A percentile compares a stretch with the other conserved stretches of the same genome.
Conservation (phyloP, 345 rosid genomes). For the Camelina hispida region DNA sequence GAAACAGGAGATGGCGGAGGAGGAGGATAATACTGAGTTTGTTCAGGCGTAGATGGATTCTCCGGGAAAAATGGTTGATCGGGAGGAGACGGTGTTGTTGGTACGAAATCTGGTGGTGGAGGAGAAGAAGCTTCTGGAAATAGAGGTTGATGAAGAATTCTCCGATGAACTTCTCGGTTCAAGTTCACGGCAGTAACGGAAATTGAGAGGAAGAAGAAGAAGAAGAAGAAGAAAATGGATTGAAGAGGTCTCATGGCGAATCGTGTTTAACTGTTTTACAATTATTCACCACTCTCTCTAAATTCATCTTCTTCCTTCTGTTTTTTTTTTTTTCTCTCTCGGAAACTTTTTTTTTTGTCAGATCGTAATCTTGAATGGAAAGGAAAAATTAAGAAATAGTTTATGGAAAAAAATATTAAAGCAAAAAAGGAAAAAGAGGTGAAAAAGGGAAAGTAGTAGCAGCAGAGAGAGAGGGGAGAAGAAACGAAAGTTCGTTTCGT, state of each 20-base stretch:
- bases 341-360: neutral
- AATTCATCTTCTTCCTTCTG: slow-evolving; percentile 55
- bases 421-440: neutral
- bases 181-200: slow-evolving; percentile 17
- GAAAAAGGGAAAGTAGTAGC: slow-evolving; percentile 30
- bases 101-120: slow-evolving; percentile 53
- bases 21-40: slow-evolving; percentile 53
- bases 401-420: neutral
- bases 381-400: slow-evolving; percentile 27
- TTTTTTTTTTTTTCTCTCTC: neutral
- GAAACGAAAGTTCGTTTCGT: slow-evolving; percentile 63
- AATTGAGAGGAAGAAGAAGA: slow-evolving; percentile 23
- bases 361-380: slow-evolving; percentile 32
- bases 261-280: slow-evolving; percentile 44
- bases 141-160: slow-evolving; percentile 90
- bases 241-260: slow-evolving; percentile 65
- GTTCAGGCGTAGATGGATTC: slow-evolving; percentile 66
- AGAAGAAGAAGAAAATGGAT: slow-evolving; percentile 43
- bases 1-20: slow-evolving; percentile 46
- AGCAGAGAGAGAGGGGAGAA: slow-evolving; percentile 2
- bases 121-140: slow-evolving; percentile 66
- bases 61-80: slow-evolving; percentile 95
- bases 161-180: slow-evolving; percentile 43
- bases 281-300: slow-evolving; percentile 44
- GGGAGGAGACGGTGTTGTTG: slow-evolving; percentile 44